Evolutionary conservation across 2,329 filamentous ascomycete genomes (phyloP).

Genomic region (Aureobasidium sp.): DNA sequence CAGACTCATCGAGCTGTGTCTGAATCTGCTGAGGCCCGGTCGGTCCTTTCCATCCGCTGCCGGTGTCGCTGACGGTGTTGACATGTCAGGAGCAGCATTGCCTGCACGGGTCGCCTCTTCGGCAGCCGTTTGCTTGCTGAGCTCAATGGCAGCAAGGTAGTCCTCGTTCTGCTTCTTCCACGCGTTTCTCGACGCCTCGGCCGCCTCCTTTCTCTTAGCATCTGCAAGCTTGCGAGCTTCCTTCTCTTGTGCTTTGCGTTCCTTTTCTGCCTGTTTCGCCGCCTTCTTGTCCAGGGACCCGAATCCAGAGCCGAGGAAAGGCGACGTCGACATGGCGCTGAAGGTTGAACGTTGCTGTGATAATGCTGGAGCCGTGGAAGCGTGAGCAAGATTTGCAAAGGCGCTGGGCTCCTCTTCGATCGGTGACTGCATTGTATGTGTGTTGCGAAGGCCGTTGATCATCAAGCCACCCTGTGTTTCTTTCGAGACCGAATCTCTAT

Average conservation of each 20-base stretch:
- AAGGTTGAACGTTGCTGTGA: constrained; percentile 13
- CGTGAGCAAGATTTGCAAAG: constrained; percentile 58
- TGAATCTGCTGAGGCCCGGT: constrained; percentile 39
- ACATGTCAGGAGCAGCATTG: background rate
- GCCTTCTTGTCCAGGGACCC: constrained; percentile 62
- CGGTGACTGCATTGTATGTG: constrained; percentile 29
- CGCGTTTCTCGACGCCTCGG: constrained; percentile 45
- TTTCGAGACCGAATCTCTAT: constrained; percentile 22
- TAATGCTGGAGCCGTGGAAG: constrained; percentile 53
- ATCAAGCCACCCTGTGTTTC: constrained; percentile 26
- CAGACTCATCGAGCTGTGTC: constrained; percentile 69
- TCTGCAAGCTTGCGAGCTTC: constrained; percentile 46
- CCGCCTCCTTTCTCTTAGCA: constrained; percentile 28
- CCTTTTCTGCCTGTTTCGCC: constrained; percentile 50
- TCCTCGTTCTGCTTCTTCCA: constrained; percentile 56
- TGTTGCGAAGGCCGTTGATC: constrained; percentile 25
- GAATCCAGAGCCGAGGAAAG: constrained; percentile 29
- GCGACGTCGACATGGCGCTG: background rate
- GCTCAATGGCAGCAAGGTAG: constrained; percentile 56
- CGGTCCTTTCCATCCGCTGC: constrained; percentile 19
- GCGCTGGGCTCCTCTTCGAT: constrained; percentile 38
- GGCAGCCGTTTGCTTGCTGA: constrained; percentile 56
- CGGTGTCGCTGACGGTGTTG: constrained; percentile 2
- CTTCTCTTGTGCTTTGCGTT: constrained; percentile 52
- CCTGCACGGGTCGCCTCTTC: constrained; percentile 37